These are phyloP conservation scores for Fusarium continuum DNA, from an alignment of 2,329 filamentous ascomycete species.

Conservation along the genomic window DNA sequence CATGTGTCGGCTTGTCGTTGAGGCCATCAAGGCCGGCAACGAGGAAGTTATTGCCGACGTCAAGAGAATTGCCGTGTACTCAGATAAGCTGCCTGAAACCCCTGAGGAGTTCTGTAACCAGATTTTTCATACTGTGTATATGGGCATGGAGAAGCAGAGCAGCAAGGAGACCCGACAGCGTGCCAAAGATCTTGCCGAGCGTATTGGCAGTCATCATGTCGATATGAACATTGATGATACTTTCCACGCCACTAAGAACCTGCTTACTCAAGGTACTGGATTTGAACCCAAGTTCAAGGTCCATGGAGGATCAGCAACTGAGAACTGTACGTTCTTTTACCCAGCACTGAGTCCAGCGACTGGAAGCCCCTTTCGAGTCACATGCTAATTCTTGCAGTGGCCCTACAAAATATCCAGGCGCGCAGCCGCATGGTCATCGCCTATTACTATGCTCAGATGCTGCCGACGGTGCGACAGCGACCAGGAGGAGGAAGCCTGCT, in stretches of 20 bases:
- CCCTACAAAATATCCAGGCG: constrained; percentile 24
- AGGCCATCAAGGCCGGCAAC: constrained; percentile 29
- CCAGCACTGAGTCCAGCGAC: neutral
- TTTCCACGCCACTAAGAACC: constrained; percentile 59
- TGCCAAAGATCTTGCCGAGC: constrained; percentile 66
- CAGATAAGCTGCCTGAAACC: constrained; percentile 55
- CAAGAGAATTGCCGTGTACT: constrained; percentile 38
- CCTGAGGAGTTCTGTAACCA: constrained; percentile 65
- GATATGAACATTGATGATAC: constrained; percentile 78
- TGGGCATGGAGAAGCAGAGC: constrained; percentile 75
- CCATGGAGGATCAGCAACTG: constrained; percentile 63
- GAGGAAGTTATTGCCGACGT: constrained; percentile 50
- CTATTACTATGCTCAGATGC: constrained; percentile 51
- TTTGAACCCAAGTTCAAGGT: constrained; percentile 61
- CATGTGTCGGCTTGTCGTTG: constrained; percentile 64
- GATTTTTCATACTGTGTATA: constrained; percentile 50
- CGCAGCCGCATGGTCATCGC: constrained; percentile 27
- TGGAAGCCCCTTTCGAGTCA: too few species aligned
- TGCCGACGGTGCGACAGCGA: constrained; percentile 33
- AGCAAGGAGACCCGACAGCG: constrained; percentile 72
- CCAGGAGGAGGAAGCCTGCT: constrained; percentile 41
- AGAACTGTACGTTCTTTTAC: constrained; percentile 51
- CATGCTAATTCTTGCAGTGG: constrained; percentile 47
- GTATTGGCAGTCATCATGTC: constrained; percentile 76
- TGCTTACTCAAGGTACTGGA: constrained; percentile 66